Evolutionary conservation across 2,329 filamentous ascomycete species (phyloP), one percentile per base, ranked within the genome.

Genomic region (Sphaerulina vaccinii): DNA sequence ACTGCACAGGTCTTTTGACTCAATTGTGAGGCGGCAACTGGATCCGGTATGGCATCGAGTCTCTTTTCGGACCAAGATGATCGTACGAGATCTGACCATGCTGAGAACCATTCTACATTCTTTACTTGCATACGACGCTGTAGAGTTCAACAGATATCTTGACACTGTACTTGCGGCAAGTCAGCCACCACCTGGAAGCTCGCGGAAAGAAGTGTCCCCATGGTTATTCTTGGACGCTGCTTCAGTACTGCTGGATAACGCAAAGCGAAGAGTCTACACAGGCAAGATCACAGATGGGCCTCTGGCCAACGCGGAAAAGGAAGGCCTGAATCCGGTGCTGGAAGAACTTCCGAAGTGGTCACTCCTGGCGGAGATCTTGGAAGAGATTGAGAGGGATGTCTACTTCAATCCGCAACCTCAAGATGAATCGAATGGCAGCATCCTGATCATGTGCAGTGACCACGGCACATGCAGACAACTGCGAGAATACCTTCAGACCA

Each of bases 31-130:
- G 56, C 82, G 91, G 52, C 93, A 99, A 70, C 76, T 99, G 15
- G 91, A 97, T 65, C 91, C 92, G 3, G 91, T 97, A 52, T 99
- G 93, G 93, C 93, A 99, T 73, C 84, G 93, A 48, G 88, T 96
- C 45, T 96, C 88, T 69, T 95, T 88, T 79, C 90, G 93, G 71
- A 97, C 92, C 2, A 89, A 87, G 64, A 91, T 96, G 71, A 96
- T 99, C 61, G 92, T 95, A 51, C 87, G 85, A 63, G 93, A 97
- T 67, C 71, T 99, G 61, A 87, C 86, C 0, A 84, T 96, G 15
- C 78, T 99, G 32, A 82, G 92, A 51, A 84, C 83, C 18, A 86
- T 97, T 69, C 79, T 99, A 13, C 87, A 92, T 62, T 81, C 80
- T 43, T 77, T 99, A 16, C 79, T 99, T 21, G 86, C 86, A 2